Evolutionary conservation across 2,329 filamentous ascomycete species (phyloP).

Genomic region (Chrysoporthe deuterocubensis): DNA sequence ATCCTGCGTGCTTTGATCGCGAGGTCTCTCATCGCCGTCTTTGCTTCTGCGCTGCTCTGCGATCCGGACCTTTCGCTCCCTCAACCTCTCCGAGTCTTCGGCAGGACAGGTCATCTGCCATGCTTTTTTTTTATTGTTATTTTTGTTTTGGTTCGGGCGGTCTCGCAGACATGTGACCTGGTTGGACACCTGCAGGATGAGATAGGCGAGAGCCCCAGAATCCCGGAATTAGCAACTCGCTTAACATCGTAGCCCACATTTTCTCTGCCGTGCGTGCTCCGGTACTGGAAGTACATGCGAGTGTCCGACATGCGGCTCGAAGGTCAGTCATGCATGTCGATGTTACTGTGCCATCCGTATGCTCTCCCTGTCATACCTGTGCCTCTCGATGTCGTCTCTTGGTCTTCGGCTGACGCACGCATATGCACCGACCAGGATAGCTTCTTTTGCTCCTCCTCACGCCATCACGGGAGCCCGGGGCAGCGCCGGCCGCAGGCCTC

Average conservation of each 20-base stretch:
- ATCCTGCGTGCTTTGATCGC: not conserved
- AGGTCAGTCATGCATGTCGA: not conserved
- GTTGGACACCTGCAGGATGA: constrained; percentile 15
- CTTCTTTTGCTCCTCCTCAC: not conserved
- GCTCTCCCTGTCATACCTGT: not conserved
- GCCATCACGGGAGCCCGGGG: not conserved
- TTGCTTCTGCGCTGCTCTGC: not conserved
- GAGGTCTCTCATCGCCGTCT: not conserved
- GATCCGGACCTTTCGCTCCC: not conserved
- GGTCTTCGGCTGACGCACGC: not conserved
- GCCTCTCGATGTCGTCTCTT: not conserved
- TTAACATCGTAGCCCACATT: constrained; percentile 15
- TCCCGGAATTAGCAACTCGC: constrained; percentile 21
- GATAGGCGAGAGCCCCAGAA: constrained; percentile 18
- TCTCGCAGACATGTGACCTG: constrained; percentile 17
- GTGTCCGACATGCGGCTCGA: constrained; percentile 8
- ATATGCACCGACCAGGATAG: not conserved
- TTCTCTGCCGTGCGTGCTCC: not conserved
- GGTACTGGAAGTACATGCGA: not conserved
- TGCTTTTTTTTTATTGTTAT: constrained; percentile 1
- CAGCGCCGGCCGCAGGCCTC: not conserved
- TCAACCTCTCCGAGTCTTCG: not conserved
- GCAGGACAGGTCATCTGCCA: not conserved
- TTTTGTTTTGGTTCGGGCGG: not conserved
- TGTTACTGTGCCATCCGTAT: not conserved